Percentiles rank a stretch among this genome's conserved stretches.
Evolutionary conservation across 768 basidiomycete genomes (phyloP).

Genomic region (Tylopilus felleus): DNA sequence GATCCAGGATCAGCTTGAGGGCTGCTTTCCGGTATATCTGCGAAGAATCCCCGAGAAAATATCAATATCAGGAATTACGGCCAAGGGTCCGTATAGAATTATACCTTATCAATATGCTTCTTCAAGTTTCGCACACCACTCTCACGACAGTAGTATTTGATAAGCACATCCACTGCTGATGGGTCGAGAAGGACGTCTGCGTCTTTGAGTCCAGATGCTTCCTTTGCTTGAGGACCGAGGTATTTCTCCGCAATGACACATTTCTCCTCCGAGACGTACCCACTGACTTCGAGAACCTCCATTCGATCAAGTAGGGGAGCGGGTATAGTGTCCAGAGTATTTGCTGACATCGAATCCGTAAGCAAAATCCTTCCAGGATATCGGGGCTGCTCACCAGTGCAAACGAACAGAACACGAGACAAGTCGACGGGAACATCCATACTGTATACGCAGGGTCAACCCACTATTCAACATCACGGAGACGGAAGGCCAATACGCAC

Average conservation of each 20-base stretch:
- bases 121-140: constrained; percentile 95
- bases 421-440: constrained; percentile 98
- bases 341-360: constrained; percentile 45
- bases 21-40: constrained; percentile 98
- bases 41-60: background rate
- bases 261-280: constrained; percentile 94
- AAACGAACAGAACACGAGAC: constrained; percentile 94
- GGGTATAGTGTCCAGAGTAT: constrained; percentile 90
- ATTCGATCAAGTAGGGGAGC: constrained; percentile 92
- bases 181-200: constrained; percentile 80
- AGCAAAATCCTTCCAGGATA: background rate
- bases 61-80: background rate
- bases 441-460: constrained; percentile 40
- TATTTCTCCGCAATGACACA: constrained; percentile 82
- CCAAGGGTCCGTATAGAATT: background rate
- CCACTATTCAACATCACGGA: background rate
- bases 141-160: constrained; percentile 97
- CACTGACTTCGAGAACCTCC: constrained; percentile 94
- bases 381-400: constrained; percentile 54
- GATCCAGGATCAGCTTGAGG: constrained; percentile 82
- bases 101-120: constrained; percentile 97
- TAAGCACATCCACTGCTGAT: constrained; percentile 78
- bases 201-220: constrained; percentile 79
- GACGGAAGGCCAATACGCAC: constrained; percentile 43
- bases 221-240: constrained; percentile 90